Evolutionary conservation across 192 early-diverging fungal genomes (phyloP), one percentile per base, ranked within the genome.

Genomic region (Umbelopsis vinacea): DNA sequence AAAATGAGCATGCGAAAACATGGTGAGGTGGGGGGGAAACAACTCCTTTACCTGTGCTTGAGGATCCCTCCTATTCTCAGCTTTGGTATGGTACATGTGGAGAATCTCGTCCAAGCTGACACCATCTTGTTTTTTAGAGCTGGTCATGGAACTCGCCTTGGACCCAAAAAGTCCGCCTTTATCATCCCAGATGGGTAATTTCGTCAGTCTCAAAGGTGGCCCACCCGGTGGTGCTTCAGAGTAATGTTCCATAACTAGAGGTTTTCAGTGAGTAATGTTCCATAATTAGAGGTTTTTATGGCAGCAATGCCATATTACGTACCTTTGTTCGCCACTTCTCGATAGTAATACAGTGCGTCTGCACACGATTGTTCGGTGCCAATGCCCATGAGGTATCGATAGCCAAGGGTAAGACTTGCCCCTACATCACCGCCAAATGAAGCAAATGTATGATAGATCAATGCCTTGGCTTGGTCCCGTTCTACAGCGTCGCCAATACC

Each of bases 111-210:
- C 88, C 66, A 88, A 83, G 38, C 83, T 76, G 26, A 71, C 82
- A 45, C 84, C 88, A 70, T 87, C 84, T 6, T 69, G 55, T 46
- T 71, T 73, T 52, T 79, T 70, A 15, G 69, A 67, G 19, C 43
- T 50, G 38, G 70, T 67, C 69, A 74, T 76, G 86, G 71, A 74
- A 82, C 89, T 85, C 3, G 96, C 92, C 26, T 90, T 92, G 69
- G 89, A 86, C 6, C 97, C 96, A 77, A 92, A 99, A 0, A 93
- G 85, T 19, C 97, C 96, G 37, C 93, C 95, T 50, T 89, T 81
- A 2, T 89, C 81, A 57, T 95, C 93, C 7, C 90, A 84, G 66
- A 99, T 79, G 35, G 91, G 83, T 43, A 85, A 78, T 69, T 91
- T 91, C 12, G 84, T 69, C 19, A 83, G 82, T 9, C 94, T 94